Percentiles rank a stretch among this genome's conserved stretches.
phyloP scores from a whole-genome alignment of 116 monocot genomes.

The Posidonia oceanica region DNA sequence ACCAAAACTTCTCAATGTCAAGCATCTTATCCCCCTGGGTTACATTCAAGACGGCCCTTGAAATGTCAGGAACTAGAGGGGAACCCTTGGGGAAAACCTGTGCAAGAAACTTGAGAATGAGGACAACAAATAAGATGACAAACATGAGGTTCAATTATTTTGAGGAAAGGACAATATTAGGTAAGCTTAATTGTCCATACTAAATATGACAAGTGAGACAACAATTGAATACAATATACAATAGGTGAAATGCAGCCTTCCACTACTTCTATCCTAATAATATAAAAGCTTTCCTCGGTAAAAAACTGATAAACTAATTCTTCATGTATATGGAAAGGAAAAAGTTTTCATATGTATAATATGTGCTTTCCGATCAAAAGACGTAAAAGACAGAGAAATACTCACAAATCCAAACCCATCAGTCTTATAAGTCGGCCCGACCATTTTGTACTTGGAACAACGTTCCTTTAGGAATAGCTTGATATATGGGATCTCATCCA shows the following conservation, averaged over 20 bases:
- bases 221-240: too few species aligned
- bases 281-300: too few species aligned
- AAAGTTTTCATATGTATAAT: background rate
- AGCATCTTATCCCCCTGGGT: constrained; percentile 26
- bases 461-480: constrained; percentile 16
- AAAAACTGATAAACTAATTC: background rate
- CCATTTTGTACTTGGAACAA: constrained; percentile 16
- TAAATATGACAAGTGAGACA: too few species aligned
- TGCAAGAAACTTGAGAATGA: background rate
- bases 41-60: constrained; percentile 36
- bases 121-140: background rate
- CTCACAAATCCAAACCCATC: constrained; percentile 40
- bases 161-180: too few species aligned
- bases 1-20: constrained; percentile 27
- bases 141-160: too few species aligned
- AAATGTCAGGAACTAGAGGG: constrained; percentile 33
- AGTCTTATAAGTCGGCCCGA: constrained; percentile 17
- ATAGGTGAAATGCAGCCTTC: too few species aligned
- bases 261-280: too few species aligned
- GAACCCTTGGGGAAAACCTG: constrained; percentile 54
- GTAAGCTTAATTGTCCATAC: too few species aligned
- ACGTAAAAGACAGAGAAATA: background rate
- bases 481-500: constrained; percentile 30
- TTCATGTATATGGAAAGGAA: background rate
- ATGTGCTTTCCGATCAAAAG: background rate